Base-by-base conservation (phyloP, 1,284 basidiomycete genomes). In the Mycosarcoma mackinlayi region DNA sequence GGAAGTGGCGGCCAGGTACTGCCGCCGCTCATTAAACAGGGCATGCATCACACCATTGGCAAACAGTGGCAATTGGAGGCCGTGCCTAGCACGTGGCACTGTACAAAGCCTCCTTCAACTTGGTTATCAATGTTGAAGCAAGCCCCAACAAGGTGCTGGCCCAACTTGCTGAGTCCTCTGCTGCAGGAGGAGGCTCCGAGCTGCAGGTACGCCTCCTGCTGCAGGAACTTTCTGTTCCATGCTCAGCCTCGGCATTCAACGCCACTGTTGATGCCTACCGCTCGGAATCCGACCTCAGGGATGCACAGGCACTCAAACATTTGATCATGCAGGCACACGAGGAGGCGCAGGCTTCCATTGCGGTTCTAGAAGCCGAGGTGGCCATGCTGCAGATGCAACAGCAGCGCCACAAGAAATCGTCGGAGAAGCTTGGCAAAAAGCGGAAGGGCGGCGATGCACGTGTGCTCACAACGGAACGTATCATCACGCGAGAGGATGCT, bases 401-500 rank as follows among this genome's bases (percentile, higher is more conserved):
- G 45, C 44, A 47, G 6, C 45, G 18, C 8, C 14, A 9, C 21
- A 41, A n/a, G 23, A 8, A 37, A 33, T n/a, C 28, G 16, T 19
- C 27, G 16, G 35, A 33, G 16, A 47, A 34, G 23, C 24, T 34
- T 1, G n/a, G 19, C 9, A 4, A 10, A 25, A 55, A 19, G 37
- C 14, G 9, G 5, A 23, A 14, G 7, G n/a, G 5, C 3, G 53
- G 53, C 9, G 44, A 55, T 21, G 19, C 19, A 9, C 28, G 33
- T 27, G 14, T 38, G 8, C 16, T 55, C 16, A n/a, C 25, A 16
- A 47, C 27, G 23, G 45, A 47, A 9, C 5, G 21, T 8, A 45
- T 55, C 34, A 55, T 55, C 53, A 55, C 35, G 10, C 16, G 38
- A 3, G 53, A 47, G 42, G 8, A 55, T 31, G 44, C 53, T 16